Evolutionary conservation across 106 monocot genomes (phyloP).

Genomic region (Acanthochlamys bracteata): DNA sequence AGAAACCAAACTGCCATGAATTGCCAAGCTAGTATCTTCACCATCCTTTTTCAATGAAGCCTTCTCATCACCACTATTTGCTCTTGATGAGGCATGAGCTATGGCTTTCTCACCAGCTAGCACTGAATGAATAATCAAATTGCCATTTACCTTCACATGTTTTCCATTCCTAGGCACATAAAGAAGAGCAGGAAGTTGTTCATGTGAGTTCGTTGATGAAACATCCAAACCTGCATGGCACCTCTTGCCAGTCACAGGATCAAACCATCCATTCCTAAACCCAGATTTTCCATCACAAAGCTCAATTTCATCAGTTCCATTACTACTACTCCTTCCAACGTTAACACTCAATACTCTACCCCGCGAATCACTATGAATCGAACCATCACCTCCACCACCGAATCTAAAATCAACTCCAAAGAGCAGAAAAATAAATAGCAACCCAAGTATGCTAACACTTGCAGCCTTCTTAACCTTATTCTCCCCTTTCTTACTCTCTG

Average conservation of each 20-base stretch:
- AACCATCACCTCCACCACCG: constrained; percentile 15
- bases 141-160: constrained; percentile 91
- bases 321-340: constrained; percentile 9
- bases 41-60: constrained; percentile 18
- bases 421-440: constrained; percentile 33
- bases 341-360: constrained; percentile 39
- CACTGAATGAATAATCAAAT: constrained; percentile 90
- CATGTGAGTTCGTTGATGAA: constrained; percentile 33
- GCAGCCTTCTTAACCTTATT: constrained; percentile 53
- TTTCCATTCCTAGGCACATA: constrained; percentile 91
- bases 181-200: constrained; percentile 62
- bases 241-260: constrained; percentile 14
- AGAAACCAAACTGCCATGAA: constrained; percentile 37
- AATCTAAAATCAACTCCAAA: constrained; percentile 17
- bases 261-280: constrained; percentile 6
- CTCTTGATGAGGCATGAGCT: constrained; percentile 16
- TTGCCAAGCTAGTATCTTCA: constrained; percentile 51
- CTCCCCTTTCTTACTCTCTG: constrained; percentile 28
- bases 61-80: background rate
- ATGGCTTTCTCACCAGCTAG: constrained; percentile 75
- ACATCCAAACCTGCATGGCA: constrained; percentile 9
- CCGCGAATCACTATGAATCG: constrained; percentile 6
- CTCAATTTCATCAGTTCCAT: constrained; percentile 16
- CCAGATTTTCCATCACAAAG: constrained; percentile 6
- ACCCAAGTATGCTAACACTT: constrained; percentile 51